Evolutionary conservation across 2,329 filamentous ascomycete species (phyloP).

Genomic region (Colletotrichum sp.): DNA sequence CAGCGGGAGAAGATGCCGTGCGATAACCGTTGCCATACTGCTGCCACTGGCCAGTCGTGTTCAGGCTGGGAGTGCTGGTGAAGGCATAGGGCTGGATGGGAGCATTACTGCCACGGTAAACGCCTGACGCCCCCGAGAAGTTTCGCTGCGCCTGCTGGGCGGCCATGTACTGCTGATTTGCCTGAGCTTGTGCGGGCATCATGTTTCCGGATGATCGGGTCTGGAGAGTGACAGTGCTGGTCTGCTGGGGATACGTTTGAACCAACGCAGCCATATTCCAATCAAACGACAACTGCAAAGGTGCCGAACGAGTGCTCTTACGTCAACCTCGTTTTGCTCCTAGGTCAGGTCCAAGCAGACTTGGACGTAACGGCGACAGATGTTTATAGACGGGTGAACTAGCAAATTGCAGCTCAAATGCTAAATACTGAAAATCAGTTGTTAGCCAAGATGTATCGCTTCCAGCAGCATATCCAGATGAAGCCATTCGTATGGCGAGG

Average conservation of each 20-base stretch:
- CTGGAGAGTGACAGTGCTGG: slow-evolving; percentile 77
- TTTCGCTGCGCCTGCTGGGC: slow-evolving; percentile 51
- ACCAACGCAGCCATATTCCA: slow-evolving; percentile 82
- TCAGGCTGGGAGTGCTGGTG: slow-evolving; percentile 70
- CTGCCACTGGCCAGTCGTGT: slow-evolving; percentile 58
- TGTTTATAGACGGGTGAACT: background rate
- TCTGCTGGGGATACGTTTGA: slow-evolving; percentile 80
- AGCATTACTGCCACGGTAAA: slow-evolving; percentile 60
- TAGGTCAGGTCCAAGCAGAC: background rate
- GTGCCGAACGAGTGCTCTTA: slow-evolving; percentile 1
- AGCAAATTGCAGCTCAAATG: background rate
- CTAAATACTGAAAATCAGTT: background rate
- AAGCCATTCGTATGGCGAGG: background rate
- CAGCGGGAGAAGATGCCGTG: slow-evolving; percentile 50
- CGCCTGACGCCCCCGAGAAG: slow-evolving; percentile 52
- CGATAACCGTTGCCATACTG: slow-evolving; percentile 52
- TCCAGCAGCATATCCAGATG: background rate
- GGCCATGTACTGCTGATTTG: slow-evolving; percentile 54
- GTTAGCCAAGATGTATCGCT: background rate
- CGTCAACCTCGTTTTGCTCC: background rate
- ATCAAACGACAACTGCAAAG: background rate
- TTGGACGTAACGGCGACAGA: background rate
- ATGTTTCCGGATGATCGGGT: slow-evolving; percentile 72
- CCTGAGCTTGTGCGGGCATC: slow-evolving; percentile 53
- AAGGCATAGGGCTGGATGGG: slow-evolving; percentile 81